phyloP scores from a whole-genome alignment of 116 monocot species.

The Phalaenopsis hybrid region DNA sequence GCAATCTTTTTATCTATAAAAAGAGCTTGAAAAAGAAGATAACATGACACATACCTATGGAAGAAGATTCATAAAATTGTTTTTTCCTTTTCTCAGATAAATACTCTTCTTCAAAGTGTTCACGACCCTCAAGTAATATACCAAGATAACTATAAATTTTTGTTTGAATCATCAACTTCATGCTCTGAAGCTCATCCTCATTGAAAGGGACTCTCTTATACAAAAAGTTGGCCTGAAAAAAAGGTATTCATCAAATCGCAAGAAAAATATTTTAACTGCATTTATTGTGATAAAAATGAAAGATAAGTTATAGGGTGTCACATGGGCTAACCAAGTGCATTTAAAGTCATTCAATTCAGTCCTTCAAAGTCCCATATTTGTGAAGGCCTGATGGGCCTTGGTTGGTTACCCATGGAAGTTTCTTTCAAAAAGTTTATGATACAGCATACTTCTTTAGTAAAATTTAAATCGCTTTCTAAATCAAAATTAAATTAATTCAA shows the following conservation, averaged over 20 bases:
- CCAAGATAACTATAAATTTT: constrained; percentile 76
- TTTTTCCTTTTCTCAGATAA: constrained; percentile 30
- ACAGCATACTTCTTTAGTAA: background rate
- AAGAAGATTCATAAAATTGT: constrained; percentile 11
- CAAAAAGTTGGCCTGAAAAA: constrained; percentile 73
- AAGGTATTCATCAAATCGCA: background rate
- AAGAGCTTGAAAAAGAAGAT: background rate
- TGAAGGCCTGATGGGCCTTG: background rate
- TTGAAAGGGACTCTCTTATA: constrained; percentile 61
- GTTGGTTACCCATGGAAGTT: background rate
- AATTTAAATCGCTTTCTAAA: background rate
- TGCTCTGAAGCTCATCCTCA: constrained; percentile 50
- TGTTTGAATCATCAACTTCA: constrained; percentile 74
- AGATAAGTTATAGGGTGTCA: background rate
- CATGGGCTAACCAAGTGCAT: background rate
- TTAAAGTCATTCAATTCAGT: background rate
- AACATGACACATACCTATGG: constrained; percentile 11
- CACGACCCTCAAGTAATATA: constrained; percentile 75
- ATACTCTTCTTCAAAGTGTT: constrained; percentile 85
- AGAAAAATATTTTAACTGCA: background rate
- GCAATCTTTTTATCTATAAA: background rate
- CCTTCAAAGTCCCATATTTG: background rate
- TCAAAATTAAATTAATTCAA: background rate
- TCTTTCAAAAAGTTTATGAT: background rate
- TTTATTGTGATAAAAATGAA: background rate